Percentiles rank a stretch among this genome's conserved stretches.
Conservation (phyloP, 371 early-diverging fungal species). For the Syncephalis fuscata region DNA sequence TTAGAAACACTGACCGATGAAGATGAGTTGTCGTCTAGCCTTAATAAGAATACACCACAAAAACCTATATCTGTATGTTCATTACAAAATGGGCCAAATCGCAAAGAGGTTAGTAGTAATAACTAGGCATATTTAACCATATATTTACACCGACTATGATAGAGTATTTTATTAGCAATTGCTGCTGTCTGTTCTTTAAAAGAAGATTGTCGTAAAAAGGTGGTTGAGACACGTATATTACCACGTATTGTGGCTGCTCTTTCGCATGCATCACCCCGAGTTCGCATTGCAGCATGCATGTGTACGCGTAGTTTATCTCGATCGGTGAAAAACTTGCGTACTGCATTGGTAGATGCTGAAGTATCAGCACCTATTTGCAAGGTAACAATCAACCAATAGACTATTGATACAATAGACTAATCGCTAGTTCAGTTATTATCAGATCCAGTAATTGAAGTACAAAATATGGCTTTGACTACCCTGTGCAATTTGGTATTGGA, state of each 20-base stretch:
- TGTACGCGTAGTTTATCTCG: constrained; percentile 63
- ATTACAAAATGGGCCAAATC: no score
- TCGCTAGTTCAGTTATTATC: constrained; percentile 25
- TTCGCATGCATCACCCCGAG: constrained; percentile 29
- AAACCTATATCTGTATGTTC: no score
- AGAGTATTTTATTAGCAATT: constrained; percentile 56
- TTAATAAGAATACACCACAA: no score
- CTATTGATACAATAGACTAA: not conserved
- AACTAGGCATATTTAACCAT: not conserved
- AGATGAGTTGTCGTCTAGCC: not conserved
- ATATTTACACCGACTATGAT: constrained; percentile 1
- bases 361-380: constrained; percentile 50
- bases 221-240: constrained; percentile 62
- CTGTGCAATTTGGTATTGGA: constrained; percentile 78
- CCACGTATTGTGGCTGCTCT: constrained; percentile 57
- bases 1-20: constrained; percentile 1
- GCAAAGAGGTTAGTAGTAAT: no score
- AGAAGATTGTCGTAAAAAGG: constrained; percentile 68
- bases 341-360: constrained; percentile 67
- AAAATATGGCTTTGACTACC: constrained; percentile 59
- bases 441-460: constrained; percentile 46
- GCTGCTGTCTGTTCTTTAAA: constrained; percentile 54
- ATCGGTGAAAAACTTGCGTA: constrained; percentile 62
- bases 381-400: constrained; percentile 14
- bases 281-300: constrained; percentile 67